Conservation (phyloP, 2,329 filamentous ascomycete genomes). For the Fusarium sp. region DNA sequence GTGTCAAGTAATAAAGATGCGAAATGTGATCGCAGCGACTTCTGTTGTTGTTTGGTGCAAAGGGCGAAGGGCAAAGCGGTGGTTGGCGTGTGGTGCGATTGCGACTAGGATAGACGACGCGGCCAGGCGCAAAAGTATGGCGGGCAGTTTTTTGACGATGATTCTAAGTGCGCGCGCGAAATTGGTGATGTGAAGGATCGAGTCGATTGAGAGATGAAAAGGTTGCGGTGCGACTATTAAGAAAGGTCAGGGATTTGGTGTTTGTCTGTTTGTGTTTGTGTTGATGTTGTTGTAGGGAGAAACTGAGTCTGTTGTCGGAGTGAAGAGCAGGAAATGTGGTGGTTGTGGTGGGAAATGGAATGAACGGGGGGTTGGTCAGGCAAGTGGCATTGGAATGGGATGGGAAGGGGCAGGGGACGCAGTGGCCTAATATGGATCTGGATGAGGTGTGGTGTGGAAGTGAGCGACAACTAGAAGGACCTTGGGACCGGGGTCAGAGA, state of each 20-base stretch:
- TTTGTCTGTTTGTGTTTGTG: slow-evolving; percentile 33
- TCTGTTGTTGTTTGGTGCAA: slow-evolving; percentile 12
- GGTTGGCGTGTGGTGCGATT: slow-evolving; percentile 39
- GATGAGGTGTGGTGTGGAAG: slow-evolving; percentile 13
- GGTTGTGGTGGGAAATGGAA: slow-evolving; percentile 38
- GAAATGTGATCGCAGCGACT: not conserved
- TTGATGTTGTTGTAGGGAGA: slow-evolving; percentile 33
- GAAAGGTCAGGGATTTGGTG: not conserved
- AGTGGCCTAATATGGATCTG: slow-evolving; percentile 39
- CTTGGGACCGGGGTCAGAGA: slow-evolving; percentile 11
- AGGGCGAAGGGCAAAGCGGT: slow-evolving; percentile 8
- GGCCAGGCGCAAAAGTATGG: slow-evolving; percentile 29
- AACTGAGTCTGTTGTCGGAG: slow-evolving; percentile 34
- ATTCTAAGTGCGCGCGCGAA: slow-evolving; percentile 6
- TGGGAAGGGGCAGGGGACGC: slow-evolving; percentile 37
- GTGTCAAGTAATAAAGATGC: not conserved
- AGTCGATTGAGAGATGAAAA: not conserved
- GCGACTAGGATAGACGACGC: slow-evolving; percentile 28
- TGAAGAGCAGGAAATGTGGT: slow-evolving; percentile 37
- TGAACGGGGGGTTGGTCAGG: slow-evolving; percentile 39
- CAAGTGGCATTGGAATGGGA: slow-evolving; percentile 35
- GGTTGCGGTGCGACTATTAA: slow-evolving; percentile 9
- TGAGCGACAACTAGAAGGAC: slow-evolving; percentile 19
- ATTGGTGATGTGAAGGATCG: not conserved
- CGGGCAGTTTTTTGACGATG: not conserved